phyloP scores from a whole-genome alignment of 495 filamentous ascomycete species.

The Talaromyces proteolyticus region DNA sequence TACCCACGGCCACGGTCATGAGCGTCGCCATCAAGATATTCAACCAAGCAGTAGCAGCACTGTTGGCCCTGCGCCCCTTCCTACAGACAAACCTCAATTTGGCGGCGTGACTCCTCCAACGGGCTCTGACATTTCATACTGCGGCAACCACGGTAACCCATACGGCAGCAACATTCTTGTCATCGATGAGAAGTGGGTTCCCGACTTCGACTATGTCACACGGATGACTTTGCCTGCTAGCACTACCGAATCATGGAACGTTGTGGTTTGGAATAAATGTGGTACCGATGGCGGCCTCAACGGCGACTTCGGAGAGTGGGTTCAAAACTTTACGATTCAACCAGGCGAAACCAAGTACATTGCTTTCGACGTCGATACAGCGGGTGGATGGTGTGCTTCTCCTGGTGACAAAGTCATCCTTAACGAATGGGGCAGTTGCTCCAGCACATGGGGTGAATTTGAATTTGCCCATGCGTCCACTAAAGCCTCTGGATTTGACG shows the following conservation, averaged over 20 bases:
- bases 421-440: slow-evolving; percentile 25
- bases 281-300: slow-evolving; percentile 29
- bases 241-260: slow-evolving; percentile 27
- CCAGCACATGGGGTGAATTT: slow-evolving; percentile 49
- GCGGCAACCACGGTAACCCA: slow-evolving; percentile 42
- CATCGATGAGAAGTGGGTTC: slow-evolving; percentile 25
- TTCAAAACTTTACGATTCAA: slow-evolving; percentile 32
- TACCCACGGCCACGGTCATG: not conserved
- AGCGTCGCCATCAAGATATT: not conserved
- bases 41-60: not conserved
- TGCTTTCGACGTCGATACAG: slow-evolving; percentile 40
- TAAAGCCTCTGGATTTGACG: slow-evolving; percentile 45
- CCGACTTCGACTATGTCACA: slow-evolving; percentile 37
- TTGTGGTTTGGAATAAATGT: slow-evolving; percentile 48
- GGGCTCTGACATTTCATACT: slow-evolving; percentile 24
- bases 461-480: slow-evolving; percentile 46
- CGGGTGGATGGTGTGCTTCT: slow-evolving; percentile 31
- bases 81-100: slow-evolving; percentile 14
- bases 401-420: slow-evolving; percentile 23
- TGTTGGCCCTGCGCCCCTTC: no score
- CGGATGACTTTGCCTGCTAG: slow-evolving; percentile 29
- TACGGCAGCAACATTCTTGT: slow-evolving; percentile 49
- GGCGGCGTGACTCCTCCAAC: slow-evolving; percentile 20
- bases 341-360: slow-evolving; percentile 34
- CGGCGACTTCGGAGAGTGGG: slow-evolving; percentile 34